Conservation (phyloP, 352 stramenopile genomes). For the Globisporangium rhizosaccharum region DNA sequence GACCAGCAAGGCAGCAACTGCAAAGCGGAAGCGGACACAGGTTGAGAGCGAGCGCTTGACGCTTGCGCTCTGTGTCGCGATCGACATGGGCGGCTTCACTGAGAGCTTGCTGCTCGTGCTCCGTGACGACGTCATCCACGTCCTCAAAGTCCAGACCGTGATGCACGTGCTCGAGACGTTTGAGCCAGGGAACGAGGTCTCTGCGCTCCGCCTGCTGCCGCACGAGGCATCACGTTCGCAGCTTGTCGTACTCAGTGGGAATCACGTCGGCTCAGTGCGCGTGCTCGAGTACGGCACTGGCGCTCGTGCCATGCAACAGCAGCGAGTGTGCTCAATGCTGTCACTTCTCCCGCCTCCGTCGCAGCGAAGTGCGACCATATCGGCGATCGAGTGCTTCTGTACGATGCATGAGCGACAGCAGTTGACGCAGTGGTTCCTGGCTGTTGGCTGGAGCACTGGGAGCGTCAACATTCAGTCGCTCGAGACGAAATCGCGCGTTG, state of each 20-base stretch:
- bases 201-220: slow-evolving; percentile 12
- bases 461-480: slow-evolving; percentile 38
- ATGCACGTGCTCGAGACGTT: slow-evolving; percentile 24
- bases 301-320: not conserved
- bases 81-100: slow-evolving; percentile 42
- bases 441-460: slow-evolving; percentile 47
- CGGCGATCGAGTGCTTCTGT: slow-evolving; percentile 16
- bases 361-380: slow-evolving; percentile 10
- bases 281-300: slow-evolving; percentile 2
- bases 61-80: slow-evolving; percentile 31
- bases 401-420: not conserved
- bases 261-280: not conserved
- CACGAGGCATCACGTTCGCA: slow-evolving; percentile 6
- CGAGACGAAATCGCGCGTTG: slow-evolving; percentile 15
- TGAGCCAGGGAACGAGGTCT: slow-evolving; percentile 16
- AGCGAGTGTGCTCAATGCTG: not conserved
- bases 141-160: slow-evolving; percentile 59
- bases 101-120: slow-evolving; percentile 53
- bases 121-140: slow-evolving; percentile 47
- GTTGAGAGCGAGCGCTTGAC: slow-evolving; percentile 15
- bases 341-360: slow-evolving; percentile 1
- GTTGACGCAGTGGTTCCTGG: slow-evolving; percentile 14
- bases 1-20: slow-evolving; percentile 6
- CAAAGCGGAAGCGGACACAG: slow-evolving; percentile 9
- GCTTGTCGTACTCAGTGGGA: slow-evolving; percentile 9